Conservation (phyloP, 1,284 basidiomycete genomes). For the Papiliotrema nemorosa region DNA sequence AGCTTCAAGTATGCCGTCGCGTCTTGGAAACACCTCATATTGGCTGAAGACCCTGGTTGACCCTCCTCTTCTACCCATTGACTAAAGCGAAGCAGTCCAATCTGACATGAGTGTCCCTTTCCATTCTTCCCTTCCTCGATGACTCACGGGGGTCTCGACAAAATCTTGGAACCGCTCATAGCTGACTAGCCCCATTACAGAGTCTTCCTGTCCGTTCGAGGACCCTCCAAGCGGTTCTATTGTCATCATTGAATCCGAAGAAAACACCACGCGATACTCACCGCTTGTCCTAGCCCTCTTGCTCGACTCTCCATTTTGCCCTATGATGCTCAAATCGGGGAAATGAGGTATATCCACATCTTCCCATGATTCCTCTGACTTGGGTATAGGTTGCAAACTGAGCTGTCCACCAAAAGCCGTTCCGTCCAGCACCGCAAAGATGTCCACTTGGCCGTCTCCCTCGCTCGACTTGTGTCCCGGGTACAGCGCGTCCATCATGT, state of each 20-base stretch:
- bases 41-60: slow-evolving; percentile 8
- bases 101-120: slow-evolving; percentile 3
- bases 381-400: background rate
- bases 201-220: slow-evolving; percentile 1
- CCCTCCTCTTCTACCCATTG: slow-evolving; percentile 17
- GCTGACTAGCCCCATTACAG: slow-evolving; percentile 8
- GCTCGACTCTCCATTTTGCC: background rate
- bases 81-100: slow-evolving; percentile 15
- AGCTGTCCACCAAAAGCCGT: slow-evolving; percentile 4
- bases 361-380: slow-evolving; percentile 1
- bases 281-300: slow-evolving; percentile 13
- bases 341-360: slow-evolving; percentile 17
- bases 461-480: background rate
- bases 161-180: slow-evolving; percentile 10
- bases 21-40: slow-evolving; percentile 16
- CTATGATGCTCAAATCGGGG: slow-evolving; percentile 7
- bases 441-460: background rate
- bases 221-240: slow-evolving; percentile 9
- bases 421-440: slow-evolving; percentile 5
- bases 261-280: background rate
- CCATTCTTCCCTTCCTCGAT: background rate
- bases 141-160: slow-evolving; percentile 11
- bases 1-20: slow-evolving; percentile 6
- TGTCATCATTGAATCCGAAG: slow-evolving; percentile 3
- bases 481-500: slow-evolving; percentile 13